Percentiles rank a stretch among this genome's conserved stretches.
Evolutionary conservation across 768 basidiomycete species (phyloP).

Genomic region (Termitomyces sp.): DNA sequence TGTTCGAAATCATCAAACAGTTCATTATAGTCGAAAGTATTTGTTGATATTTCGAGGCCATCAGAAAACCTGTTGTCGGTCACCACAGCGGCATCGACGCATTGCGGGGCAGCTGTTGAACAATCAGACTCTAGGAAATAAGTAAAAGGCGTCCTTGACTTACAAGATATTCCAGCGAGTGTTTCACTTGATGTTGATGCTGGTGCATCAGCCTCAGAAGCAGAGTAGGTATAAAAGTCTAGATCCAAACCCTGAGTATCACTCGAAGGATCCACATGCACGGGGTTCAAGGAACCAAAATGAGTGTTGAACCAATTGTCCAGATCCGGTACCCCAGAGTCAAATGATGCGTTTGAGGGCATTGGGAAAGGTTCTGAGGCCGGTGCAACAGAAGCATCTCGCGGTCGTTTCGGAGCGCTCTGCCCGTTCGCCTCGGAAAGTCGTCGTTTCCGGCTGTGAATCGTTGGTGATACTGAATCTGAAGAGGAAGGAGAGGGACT

Average conservation of each 20-base stretch:
- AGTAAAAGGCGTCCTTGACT: background rate
- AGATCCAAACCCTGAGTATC: background rate
- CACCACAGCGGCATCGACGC: background rate
- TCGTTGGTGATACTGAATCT: background rate
- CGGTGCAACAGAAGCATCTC: slow-evolving; percentile 12
- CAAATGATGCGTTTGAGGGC: background rate
- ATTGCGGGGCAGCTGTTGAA: background rate
- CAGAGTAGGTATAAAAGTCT: slow-evolving; percentile 2
- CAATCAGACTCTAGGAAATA: background rate
- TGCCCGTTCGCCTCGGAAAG: slow-evolving; percentile 25
- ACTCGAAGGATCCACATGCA: slow-evolving; percentile 18
- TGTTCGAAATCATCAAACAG: slow-evolving; percentile 8
- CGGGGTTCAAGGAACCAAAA: slow-evolving; percentile 11
- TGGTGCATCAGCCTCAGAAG: background rate
- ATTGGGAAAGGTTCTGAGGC: slow-evolving; percentile 26
- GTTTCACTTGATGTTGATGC: background rate
- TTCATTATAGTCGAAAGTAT: slow-evolving; percentile 4
- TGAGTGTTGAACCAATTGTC: slow-evolving; percentile 30
- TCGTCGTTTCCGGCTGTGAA: slow-evolving; percentile 28
- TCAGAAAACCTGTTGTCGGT: no score
- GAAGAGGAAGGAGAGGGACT: background rate
- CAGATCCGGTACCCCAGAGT: slow-evolving; percentile 12
- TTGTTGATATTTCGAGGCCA: background rate
- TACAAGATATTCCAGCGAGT: background rate
- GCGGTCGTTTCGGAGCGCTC: slow-evolving; percentile 19